A percentile compares a stretch with the other conserved stretches of the same genome.
These are phyloP conservation scores for Nitzschia inconspicua DNA, from an alignment of 108 stramenopile species.

Conservation along the genomic window DNA sequence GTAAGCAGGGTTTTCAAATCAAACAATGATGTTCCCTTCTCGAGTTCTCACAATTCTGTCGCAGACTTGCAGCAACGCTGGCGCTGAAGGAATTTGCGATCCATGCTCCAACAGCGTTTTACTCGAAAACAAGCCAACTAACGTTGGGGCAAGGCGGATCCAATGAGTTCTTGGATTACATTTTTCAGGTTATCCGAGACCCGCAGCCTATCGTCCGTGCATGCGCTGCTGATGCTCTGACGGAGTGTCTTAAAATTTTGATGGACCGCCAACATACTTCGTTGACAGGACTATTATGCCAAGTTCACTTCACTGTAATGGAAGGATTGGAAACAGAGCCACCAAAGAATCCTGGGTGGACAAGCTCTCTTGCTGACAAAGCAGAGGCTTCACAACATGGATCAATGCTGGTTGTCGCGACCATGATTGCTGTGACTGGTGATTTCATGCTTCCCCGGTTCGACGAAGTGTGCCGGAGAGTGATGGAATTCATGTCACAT, in stretches of 20 bases:
- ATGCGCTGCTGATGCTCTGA: slow-evolving; percentile 91
- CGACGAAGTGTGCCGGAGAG: slow-evolving; percentile 83
- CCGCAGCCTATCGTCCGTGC: slow-evolving; percentile 82
- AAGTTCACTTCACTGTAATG: slow-evolving; percentile 68
- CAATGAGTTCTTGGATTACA: slow-evolving; percentile 87
- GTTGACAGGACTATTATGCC: slow-evolving; percentile 63
- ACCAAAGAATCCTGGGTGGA: slow-evolving; percentile 24
- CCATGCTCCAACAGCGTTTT: slow-evolving; percentile 91
- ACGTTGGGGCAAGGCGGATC: slow-evolving; percentile 59
- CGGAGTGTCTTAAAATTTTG: slow-evolving; percentile 72
- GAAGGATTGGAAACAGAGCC: slow-evolving; percentile 50
- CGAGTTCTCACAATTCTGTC: too few relatives aligned
- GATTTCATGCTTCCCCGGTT: slow-evolving; percentile 95
- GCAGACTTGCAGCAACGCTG: slow-evolving; percentile 86
- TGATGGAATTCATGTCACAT: slow-evolving; percentile 72
- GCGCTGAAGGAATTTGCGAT: slow-evolving; percentile 85
- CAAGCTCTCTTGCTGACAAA: slow-evolving; percentile 6
- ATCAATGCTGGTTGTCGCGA: slow-evolving; percentile 80
- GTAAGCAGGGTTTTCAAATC: too few relatives aligned
- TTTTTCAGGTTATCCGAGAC: slow-evolving; percentile 82
- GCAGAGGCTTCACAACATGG: slow-evolving; percentile 80
- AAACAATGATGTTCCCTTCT: too few relatives aligned
- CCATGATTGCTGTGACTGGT: slow-evolving; percentile 80
- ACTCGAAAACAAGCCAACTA: slow-evolving; percentile 70
- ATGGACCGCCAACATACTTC: slow-evolving; percentile 68